Conservation (phyloP, 805 yeast species). For the Kuraishia floccosa region DNA sequence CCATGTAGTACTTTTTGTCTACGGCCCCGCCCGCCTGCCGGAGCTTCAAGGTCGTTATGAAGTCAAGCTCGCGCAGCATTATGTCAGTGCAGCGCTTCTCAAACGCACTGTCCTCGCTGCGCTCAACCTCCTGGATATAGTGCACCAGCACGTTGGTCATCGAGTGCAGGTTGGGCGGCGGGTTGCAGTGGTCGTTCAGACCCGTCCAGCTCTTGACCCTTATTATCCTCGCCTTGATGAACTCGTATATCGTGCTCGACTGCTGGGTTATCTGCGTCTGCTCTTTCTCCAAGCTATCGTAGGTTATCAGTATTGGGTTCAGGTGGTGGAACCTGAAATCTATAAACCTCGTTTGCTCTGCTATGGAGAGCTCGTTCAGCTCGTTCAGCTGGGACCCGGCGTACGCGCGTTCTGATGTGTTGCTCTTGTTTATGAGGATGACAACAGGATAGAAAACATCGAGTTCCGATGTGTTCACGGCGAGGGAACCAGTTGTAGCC, state of each 20-base stretch:
- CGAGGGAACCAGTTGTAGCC: no score
- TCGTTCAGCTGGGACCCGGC: background rate
- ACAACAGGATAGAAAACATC: slow-evolving; percentile 12
- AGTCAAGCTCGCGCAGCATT: slow-evolving; percentile 18
- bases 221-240: slow-evolving; percentile 14
- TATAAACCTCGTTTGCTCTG: slow-evolving; percentile 5
- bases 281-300: background rate
- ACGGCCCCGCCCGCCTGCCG: slow-evolving; percentile 6
- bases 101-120: slow-evolving; percentile 4
- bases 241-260: background rate
- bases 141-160: slow-evolving; percentile 19
- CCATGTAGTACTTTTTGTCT: slow-evolving; percentile 14
- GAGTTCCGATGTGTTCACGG: slow-evolving; percentile 7
- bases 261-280: background rate
- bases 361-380: slow-evolving; percentile 1
- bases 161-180: slow-evolving; percentile 14
- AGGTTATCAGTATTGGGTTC: slow-evolving; percentile 9
- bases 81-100: slow-evolving; percentile 9
- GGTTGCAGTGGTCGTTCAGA: slow-evolving; percentile 14
- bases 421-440: slow-evolving; percentile 9
- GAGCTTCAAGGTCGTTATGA: slow-evolving; percentile 12
- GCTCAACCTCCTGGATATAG: background rate
- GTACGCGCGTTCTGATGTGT: slow-evolving; percentile 1
- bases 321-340: slow-evolving; percentile 16
- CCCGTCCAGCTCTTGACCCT: slow-evolving; percentile 33